Percentiles rank a stretch among this genome's conserved stretches.
These are phyloP conservation scores for Cercophora sp. DNA, from an alignment of 495 filamentous ascomycete genomes.

Conservation along the genomic window DNA sequence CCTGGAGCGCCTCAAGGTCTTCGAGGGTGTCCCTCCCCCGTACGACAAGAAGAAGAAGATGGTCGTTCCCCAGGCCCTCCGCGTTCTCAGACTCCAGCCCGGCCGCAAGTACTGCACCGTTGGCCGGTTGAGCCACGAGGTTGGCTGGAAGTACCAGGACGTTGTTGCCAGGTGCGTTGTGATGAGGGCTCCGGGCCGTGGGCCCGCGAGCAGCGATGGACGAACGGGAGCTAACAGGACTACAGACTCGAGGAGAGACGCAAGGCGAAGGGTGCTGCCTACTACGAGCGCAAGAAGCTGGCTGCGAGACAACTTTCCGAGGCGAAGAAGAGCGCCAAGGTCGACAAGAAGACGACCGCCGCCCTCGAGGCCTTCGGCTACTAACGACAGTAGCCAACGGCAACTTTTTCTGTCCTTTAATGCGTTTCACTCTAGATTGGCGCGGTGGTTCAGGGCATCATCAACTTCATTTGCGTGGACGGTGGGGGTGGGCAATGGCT, in stretches of 20 bases:
- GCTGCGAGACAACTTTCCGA: slow-evolving; percentile 82
- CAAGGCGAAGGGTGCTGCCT: slow-evolving; percentile 97
- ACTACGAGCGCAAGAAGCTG: slow-evolving; percentile 99
- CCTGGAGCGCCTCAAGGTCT: slow-evolving; percentile 96
- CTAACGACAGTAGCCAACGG: slow-evolving; percentile 36
- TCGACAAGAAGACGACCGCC: slow-evolving; percentile 63
- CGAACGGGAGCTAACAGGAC: slow-evolving; percentile 35
- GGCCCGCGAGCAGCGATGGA: background rate
- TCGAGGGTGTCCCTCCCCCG: slow-evolving; percentile 97
- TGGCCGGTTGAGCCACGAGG: slow-evolving; percentile 93
- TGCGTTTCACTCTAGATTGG: slow-evolving; percentile 41
- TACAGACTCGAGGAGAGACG: slow-evolving; percentile 94
- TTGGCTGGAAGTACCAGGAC: slow-evolving; percentile 99
- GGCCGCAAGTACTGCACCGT: slow-evolving; percentile 99
- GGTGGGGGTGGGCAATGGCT: slow-evolving; percentile 31
- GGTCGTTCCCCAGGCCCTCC: slow-evolving; percentile 96
- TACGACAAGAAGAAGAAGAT: slow-evolving; percentile 99
- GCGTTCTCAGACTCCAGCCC: slow-evolving; percentile 90
- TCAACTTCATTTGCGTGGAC: slow-evolving; percentile 38
- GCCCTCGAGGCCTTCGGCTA: slow-evolving; percentile 54
- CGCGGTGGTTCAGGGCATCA: slow-evolving; percentile 40
- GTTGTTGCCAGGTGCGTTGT: slow-evolving; percentile 86
- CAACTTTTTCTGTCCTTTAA: slow-evolving; percentile 30
- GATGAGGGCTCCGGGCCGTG: background rate
- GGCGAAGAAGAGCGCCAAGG: slow-evolving; percentile 85